Conservation (phyloP, 495 filamentous ascomycete genomes). For the Sordaria brevicollis region DNA sequence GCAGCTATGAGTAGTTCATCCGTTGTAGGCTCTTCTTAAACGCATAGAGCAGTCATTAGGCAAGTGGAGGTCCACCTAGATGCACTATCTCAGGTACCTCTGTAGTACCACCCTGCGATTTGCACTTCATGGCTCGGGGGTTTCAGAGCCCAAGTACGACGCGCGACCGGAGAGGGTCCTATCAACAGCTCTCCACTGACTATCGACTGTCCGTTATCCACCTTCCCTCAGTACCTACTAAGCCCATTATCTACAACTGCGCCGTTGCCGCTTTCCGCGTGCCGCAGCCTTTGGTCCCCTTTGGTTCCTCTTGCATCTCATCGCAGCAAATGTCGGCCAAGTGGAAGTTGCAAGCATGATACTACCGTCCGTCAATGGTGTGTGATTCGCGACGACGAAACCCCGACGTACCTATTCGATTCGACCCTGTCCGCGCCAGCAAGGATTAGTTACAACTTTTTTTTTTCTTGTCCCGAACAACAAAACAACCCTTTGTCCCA, state of each 20-base stretch:
- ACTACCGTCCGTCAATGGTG: not conserved
- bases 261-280: not conserved
- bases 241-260: not conserved
- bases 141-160: not conserved
- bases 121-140: not conserved
- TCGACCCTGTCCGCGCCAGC: not conserved
- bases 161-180: not conserved
- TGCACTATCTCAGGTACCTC: not conserved
- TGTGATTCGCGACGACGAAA: not conserved
- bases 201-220: not conserved
- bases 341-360: not conserved
- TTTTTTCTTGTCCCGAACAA: not conserved
- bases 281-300: not conserved
- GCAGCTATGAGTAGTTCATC: not conserved
- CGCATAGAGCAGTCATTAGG: too few species aligned
- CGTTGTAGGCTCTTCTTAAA: not conserved
- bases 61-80: not conserved
- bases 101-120: not conserved
- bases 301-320: not conserved
- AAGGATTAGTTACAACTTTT: not conserved
- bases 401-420: not conserved
- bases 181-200: not conserved
- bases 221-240: not conserved
- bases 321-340: not conserved
- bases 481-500: not conserved